A percentile compares a stretch with the other conserved stretches of the same genome.
Evolutionary conservation across 1,139 yeast genomes (phyloP).

Genomic region (Suhomyces anneliseae): DNA sequence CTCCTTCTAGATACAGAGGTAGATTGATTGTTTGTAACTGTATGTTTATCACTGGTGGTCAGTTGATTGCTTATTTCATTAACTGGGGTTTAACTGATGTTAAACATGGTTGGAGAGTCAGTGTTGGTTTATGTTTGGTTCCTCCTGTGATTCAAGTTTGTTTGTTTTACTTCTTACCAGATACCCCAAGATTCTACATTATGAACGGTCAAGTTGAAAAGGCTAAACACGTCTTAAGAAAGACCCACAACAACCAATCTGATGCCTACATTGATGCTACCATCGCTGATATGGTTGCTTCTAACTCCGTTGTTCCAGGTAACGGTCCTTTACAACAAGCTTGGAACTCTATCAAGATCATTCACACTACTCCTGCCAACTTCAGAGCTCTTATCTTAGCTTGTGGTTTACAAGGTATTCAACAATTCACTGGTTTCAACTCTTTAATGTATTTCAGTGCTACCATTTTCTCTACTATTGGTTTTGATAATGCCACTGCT

Average conservation of each 20-base stretch:
- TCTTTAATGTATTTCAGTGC: constrained; percentile 92
- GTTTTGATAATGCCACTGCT: constrained; percentile 82
- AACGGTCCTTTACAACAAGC: constrained; percentile 51
- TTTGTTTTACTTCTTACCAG: constrained; percentile 84
- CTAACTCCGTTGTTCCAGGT: constrained; percentile 68
- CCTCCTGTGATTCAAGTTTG: constrained; percentile 81
- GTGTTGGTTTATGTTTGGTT: constrained; percentile 85
- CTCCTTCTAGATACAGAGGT: constrained; percentile 91
- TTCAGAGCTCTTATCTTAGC: constrained; percentile 85
- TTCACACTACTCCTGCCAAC: constrained; percentile 77
- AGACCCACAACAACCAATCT: constrained; percentile 57
- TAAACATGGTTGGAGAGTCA: constrained; percentile 86
- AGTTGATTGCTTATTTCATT: constrained; percentile 84
- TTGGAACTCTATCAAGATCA: constrained; percentile 63
- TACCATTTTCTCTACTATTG: constrained; percentile 85
- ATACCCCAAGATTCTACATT: constrained; percentile 88
- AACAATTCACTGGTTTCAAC: constrained; percentile 94
- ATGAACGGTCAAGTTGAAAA: constrained; percentile 62
- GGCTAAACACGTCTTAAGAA: constrained; percentile 66
- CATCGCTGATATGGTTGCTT: constrained; percentile 55
- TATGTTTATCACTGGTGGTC: constrained; percentile 85
- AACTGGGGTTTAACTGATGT: constrained; percentile 84
- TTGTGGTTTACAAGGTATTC: constrained; percentile 92
- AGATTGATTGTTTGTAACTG: constrained; percentile 71
- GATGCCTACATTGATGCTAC: constrained; percentile 57